Base-by-base conservation (phyloP, 352 stramenopile genomes). In the Pythium graminicola region DNA sequence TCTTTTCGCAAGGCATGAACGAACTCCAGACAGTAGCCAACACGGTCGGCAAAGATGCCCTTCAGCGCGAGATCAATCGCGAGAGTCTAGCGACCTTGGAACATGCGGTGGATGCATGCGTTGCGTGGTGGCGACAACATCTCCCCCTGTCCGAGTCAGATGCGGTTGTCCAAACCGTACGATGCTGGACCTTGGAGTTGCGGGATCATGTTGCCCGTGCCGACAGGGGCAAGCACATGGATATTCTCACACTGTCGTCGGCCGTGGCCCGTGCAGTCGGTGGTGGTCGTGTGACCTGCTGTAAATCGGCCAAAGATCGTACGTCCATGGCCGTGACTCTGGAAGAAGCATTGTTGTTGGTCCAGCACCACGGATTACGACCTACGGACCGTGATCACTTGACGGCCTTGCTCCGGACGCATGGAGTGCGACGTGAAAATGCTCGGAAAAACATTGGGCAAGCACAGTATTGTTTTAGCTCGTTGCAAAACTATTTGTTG, bases 251-350 rank as follows among this genome's bases (percentile, higher is more conserved):
- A 50, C 57, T 88, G 19, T 91, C 82, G 23, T 93, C 82, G 31
- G 70, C 66, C 24, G 75, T 93, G 27, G 72, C 78, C 11, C 70
- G 83, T 17, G 69, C 61, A 0, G 65, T 99, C 19, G 87, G 91
- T 20, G 94, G 93, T 24, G 93, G 91, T 2, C 84, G 89, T 35
- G 79, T 96, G 28, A 95, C 95, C 1, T 98, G 97, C 75, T 99
- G 95, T 72, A 99, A 99, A 64, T 97, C 80, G 41, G 95, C 94
- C 10, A 99, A 99, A 60, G 95, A 99, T 69, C 84, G 96, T 20
- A 99, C 96, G 19, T 91, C 93, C 23, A 99, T 99, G 96, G 95
- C 95, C 46, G 83, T 98, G 32, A 98, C 94, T 13, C 91, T 98
- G 22, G 96, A 98, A 63, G 76, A 93, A 60, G 80, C 80, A 0